Evolutionary conservation across 345 rosid genomes (phyloP).

Genomic region (Brassica cretica): DNA sequence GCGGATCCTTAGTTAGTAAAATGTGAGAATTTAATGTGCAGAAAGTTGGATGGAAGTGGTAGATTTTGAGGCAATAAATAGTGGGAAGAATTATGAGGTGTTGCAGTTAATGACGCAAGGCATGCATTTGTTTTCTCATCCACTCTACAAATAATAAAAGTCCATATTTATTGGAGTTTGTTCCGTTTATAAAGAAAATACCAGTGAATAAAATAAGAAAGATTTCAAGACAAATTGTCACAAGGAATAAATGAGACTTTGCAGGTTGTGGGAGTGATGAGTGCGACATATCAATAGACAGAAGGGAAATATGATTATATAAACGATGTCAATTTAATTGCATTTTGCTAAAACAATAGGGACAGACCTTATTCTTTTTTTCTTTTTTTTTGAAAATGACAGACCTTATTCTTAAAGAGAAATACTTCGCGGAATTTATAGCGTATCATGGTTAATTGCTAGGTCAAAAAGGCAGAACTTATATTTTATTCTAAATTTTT

Average conservation of each 20-base stretch:
- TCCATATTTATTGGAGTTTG: slow-evolving; percentile 36
- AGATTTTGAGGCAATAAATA: slow-evolving; percentile 41
- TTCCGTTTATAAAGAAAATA: slow-evolving; percentile 11
- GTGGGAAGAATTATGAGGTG: slow-evolving; percentile 40
- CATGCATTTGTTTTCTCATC: slow-evolving; percentile 40
- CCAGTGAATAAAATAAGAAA: slow-evolving; percentile 3
- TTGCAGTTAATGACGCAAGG: slow-evolving; percentile 36
- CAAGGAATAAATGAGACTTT: slow-evolving; percentile 38
- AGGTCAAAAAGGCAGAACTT: slow-evolving; percentile 28
- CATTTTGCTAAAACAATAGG: neutral
- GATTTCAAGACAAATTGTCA: slow-evolving; percentile 17
- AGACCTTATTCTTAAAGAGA: neutral
- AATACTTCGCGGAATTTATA: slow-evolving; percentile 2
- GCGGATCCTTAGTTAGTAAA: neutral
- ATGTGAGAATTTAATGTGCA: slow-evolving; percentile 32
- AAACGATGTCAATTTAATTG: neutral
- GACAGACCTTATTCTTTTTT: neutral
- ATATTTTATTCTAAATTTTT: neutral
- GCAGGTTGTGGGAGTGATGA: slow-evolving; percentile 41
- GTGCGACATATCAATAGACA: slow-evolving; percentile 43
- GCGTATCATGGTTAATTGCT: slow-evolving; percentile 7
- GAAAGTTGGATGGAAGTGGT: slow-evolving; percentile 34
- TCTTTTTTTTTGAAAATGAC: no score
- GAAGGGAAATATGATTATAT: slow-evolving; percentile 32
- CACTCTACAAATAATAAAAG: slow-evolving; percentile 14